Conservation (phyloP, 2,329 filamentous ascomycete genomes). For the Xylariaceae sp. region DNA sequence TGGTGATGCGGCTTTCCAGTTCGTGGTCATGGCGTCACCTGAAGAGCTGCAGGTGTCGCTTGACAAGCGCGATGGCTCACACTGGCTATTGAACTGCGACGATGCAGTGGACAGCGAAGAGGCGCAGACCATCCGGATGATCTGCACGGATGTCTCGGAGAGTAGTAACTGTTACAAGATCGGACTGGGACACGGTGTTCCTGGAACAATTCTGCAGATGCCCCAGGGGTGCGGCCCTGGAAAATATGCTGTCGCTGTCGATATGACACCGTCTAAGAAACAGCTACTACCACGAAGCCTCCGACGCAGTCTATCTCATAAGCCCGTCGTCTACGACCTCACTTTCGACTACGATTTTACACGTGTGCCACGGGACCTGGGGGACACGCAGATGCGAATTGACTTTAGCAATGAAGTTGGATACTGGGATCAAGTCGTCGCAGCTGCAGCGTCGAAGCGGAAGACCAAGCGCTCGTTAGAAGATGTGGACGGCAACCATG, state of each 20-base stretch:
- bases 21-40: conserved; percentile 42
- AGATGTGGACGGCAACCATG: conserved; percentile 41
- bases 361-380: conserved; percentile 41
- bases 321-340: conserved; percentile 43
- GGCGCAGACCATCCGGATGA: conserved; percentile 45
- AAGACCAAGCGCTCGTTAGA: conserved; percentile 39
- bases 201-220: conserved; percentile 50
- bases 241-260: conserved; percentile 48
- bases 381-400: conserved; percentile 46
- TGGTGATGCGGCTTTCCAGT: conserved; percentile 44
- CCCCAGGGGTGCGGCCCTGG: conserved; percentile 47
- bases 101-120: conserved; percentile 36
- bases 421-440: conserved; percentile 47
- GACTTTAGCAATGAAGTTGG: conserved; percentile 47
- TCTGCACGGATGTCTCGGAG: conserved; percentile 45
- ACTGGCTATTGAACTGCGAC: conserved; percentile 51
- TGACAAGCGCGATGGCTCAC: conserved; percentile 51
- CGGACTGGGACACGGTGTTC: conserved; percentile 44
- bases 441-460: conserved; percentile 32
- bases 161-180: conserved; percentile 49
- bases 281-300: conserved; percentile 30
- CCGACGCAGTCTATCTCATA: conserved; percentile 2
- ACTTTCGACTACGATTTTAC: conserved; percentile 50
- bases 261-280: conserved; percentile 34
- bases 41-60: conserved; percentile 45